These are phyloP conservation scores for Ambrosia trifida DNA, from an alignment of 129 eudicot species.

Conservation along the genomic window DNA sequence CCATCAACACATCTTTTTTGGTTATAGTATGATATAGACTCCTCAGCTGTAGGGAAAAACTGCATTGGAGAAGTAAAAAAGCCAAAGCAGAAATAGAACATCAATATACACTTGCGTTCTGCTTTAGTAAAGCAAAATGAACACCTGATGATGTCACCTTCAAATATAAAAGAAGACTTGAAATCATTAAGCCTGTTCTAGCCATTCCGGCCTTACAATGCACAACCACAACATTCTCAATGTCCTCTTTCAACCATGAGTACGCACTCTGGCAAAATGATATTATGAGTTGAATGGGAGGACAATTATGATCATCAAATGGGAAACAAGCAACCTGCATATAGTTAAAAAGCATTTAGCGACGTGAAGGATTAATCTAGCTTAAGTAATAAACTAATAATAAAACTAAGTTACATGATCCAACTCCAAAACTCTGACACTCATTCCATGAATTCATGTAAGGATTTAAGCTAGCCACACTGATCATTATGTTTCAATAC, in stretches of 20 bases:
- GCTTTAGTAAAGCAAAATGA: constrained; percentile 8
- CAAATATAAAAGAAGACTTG: constrained; percentile 86
- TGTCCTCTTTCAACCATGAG: constrained; percentile 98
- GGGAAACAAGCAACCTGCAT: constrained; percentile 95
- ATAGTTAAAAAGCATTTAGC: background rate
- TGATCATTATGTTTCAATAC: background rate
- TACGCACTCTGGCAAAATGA: constrained; percentile 95
- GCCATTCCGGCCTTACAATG: constrained; percentile 99
- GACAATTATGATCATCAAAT: constrained; percentile 96
- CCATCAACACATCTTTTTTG: constrained; percentile 91
- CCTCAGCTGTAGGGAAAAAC: constrained; percentile 98
- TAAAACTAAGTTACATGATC: constrained; percentile 2
- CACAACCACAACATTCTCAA: constrained; percentile 94
- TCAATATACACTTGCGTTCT: background rate
- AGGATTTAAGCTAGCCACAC: constrained; percentile 16
- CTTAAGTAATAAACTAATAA: constrained; percentile 12
- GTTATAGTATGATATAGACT: constrained; percentile 86
- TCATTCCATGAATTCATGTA: background rate
- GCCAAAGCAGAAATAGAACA: constrained; percentile 2
- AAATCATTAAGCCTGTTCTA: constrained; percentile 95
- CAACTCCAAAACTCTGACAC: background rate
- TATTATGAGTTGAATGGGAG: constrained; percentile 86
- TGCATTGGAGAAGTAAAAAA: constrained; percentile 33
- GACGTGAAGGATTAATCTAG: constrained; percentile 1
- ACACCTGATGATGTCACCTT: constrained; percentile 48